A percentile compares a stretch with the other conserved stretches of the same genome.
These are phyloP conservation scores for Myxozyma neglecta DNA, from an alignment of 805 yeast genomes.

Conservation along the genomic window DNA sequence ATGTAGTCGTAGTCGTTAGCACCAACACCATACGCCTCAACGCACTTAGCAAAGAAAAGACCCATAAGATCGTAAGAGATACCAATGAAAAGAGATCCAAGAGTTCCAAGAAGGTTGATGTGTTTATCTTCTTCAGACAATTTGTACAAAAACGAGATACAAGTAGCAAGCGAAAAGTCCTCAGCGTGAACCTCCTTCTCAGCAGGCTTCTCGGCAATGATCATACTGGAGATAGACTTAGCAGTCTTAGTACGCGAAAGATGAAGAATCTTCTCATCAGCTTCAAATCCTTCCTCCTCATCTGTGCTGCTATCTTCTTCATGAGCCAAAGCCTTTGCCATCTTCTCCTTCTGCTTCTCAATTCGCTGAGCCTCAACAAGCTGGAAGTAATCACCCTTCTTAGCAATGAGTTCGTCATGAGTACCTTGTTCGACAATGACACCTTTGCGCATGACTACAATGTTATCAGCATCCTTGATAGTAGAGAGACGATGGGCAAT, in stretches of 20 bases:
- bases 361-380: conserved; percentile 38
- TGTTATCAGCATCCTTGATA: conserved; percentile 50
- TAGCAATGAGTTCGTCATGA: conserved; percentile 38
- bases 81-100: conserved; percentile 39
- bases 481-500: conserved; percentile 57
- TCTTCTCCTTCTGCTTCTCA: conserved; percentile 21
- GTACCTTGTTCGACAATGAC: conserved; percentile 48
- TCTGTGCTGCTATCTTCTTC: background rate
- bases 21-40: conserved; percentile 9
- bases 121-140: conserved; percentile 12
- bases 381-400: conserved; percentile 33
- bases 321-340: conserved; percentile 4
- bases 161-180: conserved; percentile 12
- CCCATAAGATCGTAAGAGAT: conserved; percentile 41
- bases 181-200: conserved; percentile 1
- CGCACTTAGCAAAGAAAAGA: conserved; percentile 27
- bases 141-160: conserved; percentile 8
- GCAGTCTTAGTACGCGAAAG: conserved; percentile 13
- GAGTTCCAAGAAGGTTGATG: conserved; percentile 8
- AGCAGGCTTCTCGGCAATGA: conserved; percentile 1
- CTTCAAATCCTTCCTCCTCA: conserved; percentile 4
- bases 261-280: background rate
- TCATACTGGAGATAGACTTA: conserved; percentile 15
- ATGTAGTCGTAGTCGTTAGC: conserved; percentile 30
- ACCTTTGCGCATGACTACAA: conserved; percentile 48